Evolutionary conservation across 1,284 basidiomycete species (phyloP), one percentile per base, ranked within the genome.

Genomic region (Ceratobasidium papillatum): DNA sequence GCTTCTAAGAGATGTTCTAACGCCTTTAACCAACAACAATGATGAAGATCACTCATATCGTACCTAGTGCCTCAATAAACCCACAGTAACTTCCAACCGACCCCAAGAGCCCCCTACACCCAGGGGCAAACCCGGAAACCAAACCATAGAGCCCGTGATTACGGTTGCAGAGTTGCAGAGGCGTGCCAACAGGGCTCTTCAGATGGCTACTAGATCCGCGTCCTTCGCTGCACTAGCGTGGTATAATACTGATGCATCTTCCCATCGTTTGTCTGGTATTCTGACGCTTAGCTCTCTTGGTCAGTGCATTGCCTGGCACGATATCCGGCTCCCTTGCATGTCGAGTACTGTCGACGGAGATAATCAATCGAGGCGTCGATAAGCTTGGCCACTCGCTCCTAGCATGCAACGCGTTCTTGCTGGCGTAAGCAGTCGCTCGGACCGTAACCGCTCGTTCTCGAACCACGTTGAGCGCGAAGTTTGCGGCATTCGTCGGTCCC

Each of bases 361-460:
- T 69, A 69, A 69, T 69, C 66, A 69, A 69, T 69, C 66, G 66
- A 61, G 66, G 66, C 36, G 52, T 36, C 64, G 64, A 68, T 68
- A 54, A 68, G 32, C 64, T 68, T 68, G 47, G 64, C 64, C 14
- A 34, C 12, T 68, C 4, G 34, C 32, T 19, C 22, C 58, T 9
- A 38, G 9, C 58, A 9, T 52, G 32, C 45, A 52, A 47, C 34
- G 17, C 30, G n/a, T 30, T 36, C 32, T 38, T 68, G 64, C 45
- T 51, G 19, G 12, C 41, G 36, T 61, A 61, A 61, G 34, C 59
- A 61, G 19, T 41, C 41, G 38, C 49, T 54, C 64, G 64, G 64
- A 11, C 64, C 64, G 64, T 30, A 25, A 19, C 64, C 64, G 49
- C 47, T 36, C 64, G 32, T 68, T 36, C 64, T 52, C 49, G 64